Conservation (phyloP, 2,329 filamentous ascomycete genomes). For the Thermothelomyces thermophilus region DNA sequence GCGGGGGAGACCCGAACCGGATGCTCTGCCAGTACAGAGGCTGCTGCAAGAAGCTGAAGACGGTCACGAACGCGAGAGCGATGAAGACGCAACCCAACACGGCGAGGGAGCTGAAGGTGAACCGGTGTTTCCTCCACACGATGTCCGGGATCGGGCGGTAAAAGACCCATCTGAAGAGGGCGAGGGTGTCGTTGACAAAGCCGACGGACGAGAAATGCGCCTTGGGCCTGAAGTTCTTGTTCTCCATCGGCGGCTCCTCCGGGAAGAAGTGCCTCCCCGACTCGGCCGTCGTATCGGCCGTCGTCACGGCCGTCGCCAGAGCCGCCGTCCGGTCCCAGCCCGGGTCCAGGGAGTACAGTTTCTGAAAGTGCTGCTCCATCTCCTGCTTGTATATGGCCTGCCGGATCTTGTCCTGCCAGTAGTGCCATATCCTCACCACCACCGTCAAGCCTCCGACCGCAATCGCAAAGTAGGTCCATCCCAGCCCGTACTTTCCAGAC, state of each 20-base stretch:
- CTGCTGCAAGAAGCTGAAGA: slow-evolving; percentile 82
- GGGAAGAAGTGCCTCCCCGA: slow-evolving; percentile 69
- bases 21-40: slow-evolving; percentile 89
- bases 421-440: slow-evolving; percentile 71
- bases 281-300: slow-evolving; percentile 40
- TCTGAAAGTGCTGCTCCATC: slow-evolving; percentile 57
- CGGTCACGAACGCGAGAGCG: slow-evolving; percentile 63
- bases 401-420: slow-evolving; percentile 89
- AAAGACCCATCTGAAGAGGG: slow-evolving; percentile 81
- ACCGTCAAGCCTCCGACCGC: slow-evolving; percentile 62
- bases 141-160: slow-evolving; percentile 79
- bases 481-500: slow-evolving; percentile 78
- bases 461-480: slow-evolving; percentile 83
- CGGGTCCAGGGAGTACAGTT: slow-evolving; percentile 45
- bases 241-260: slow-evolving; percentile 49
- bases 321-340: slow-evolving; percentile 40
- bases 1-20: slow-evolving; percentile 74
- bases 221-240: slow-evolving; percentile 53
- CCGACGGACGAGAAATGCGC: slow-evolving; percentile 70
- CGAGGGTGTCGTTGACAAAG: slow-evolving; percentile 69
- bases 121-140: slow-evolving; percentile 56
- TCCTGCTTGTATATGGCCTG: slow-evolving; percentile 84
- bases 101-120: slow-evolving; percentile 75
- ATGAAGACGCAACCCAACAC: slow-evolving; percentile 62
- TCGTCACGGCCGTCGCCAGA: slow-evolving; percentile 39